Evolutionary conservation across 345 rosid species (phyloP).

Genomic region (Excoecaria cochinchinensis): DNA sequence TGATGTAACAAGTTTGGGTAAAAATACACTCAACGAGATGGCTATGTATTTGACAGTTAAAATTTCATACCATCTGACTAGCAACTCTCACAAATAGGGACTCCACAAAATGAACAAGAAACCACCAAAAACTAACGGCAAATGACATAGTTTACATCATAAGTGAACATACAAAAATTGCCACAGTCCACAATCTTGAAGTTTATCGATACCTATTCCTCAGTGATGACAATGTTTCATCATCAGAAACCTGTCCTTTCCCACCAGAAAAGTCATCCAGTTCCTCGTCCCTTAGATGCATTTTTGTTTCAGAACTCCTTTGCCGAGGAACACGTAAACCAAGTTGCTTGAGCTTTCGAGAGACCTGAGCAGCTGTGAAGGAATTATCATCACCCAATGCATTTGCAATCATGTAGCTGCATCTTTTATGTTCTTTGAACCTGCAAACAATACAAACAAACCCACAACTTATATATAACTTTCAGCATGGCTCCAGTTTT

Average conservation of each 20-base stretch:
- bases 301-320: conserved; percentile 40
- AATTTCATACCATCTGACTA: background rate
- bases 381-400: conserved; percentile 57
- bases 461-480: conserved; percentile 11
- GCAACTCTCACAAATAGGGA: background rate
- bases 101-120: conserved; percentile 1
- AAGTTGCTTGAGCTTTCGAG: conserved; percentile 81
- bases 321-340: conserved; percentile 50
- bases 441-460: conserved; percentile 36
- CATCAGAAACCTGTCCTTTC: conserved; percentile 39
- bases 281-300: conserved; percentile 53
- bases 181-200: conserved; percentile 3
- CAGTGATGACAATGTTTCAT: conserved; percentile 64
- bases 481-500: background rate
- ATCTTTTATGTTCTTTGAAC: conserved; percentile 72
- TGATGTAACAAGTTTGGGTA: background rate
- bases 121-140: background rate
- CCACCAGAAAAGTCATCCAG: conserved; percentile 33
- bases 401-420: conserved; percentile 73
- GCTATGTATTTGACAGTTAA: background rate
- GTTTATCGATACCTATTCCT: conserved; percentile 52
- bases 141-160: background rate
- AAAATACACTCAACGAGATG: background rate
- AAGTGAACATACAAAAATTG: background rate
- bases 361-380: conserved; percentile 70